Base-by-base conservation (phyloP, 2,329 filamentous ascomycete species). In the Trichoderma sp. region DNA sequence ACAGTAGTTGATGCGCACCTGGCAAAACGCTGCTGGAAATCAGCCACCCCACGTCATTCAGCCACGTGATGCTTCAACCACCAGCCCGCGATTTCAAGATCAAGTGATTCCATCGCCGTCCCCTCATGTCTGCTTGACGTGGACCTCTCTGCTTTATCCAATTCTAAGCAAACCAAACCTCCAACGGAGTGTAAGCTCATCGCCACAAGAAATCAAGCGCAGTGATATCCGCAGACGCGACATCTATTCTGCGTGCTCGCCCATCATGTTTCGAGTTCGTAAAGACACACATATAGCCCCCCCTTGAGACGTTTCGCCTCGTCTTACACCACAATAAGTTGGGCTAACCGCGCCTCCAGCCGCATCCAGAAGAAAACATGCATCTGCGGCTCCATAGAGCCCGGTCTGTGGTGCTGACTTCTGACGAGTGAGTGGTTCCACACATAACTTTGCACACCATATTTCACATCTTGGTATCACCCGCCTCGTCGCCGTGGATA, bases 301-400 rank as follows among this genome's bases (percentile, higher is more conserved):
- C 54, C 39, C 30, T 39, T 34, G 18, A 16, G 28, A 26, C 39
- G 18, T 5, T 5, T 24, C 60, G 60, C 60, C 54, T 51, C 54
- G 24, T 24, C 18, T 55, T 49, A 46, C 52, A 8, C 24, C 7
- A 30, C 18, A 1, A 46, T 32, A 34, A 8, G 5, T 4, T 6
- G 28, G 10, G n/a, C 64, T 66, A 59, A 66, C n/a, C 28, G 4
- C 24, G 18, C 39, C 7, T 26, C 21, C 75, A 89, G 87, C 85
- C 86, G 73, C 87, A 91, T 76, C 90, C 90, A 51, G 87, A 89
- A 77, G 90, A 94, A 77, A 87, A 87, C 71, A 92, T 96, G 77
- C 91, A 88, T 72, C 85, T 97, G 61, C 91, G 94, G 71, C 84
- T 92, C 72, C 94, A 97, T 81, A 90, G 94, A 66, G 94, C 94